Percentiles rank a stretch among this genome's conserved stretches.
These are phyloP conservation scores for Colletotrichum tropicale DNA, from an alignment of 2,329 filamentous ascomycete genomes.

Conservation along the genomic window DNA sequence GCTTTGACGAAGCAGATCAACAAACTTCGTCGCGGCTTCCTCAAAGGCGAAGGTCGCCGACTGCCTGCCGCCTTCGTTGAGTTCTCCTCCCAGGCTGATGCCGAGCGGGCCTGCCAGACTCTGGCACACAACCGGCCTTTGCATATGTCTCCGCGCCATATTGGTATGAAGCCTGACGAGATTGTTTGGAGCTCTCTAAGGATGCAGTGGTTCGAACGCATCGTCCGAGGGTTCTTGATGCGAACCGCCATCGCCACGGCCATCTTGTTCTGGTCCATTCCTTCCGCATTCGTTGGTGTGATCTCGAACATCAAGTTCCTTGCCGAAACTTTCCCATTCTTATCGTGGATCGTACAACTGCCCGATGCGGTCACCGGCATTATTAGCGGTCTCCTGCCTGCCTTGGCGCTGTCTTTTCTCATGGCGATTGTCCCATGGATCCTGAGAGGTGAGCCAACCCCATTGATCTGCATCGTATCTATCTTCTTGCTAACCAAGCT, in stretches of 20 bases:
- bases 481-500: slow-evolving; percentile 2
- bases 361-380: slow-evolving; percentile 75
- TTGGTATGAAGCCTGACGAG: slow-evolving; percentile 80
- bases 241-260: slow-evolving; percentile 71
- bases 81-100: slow-evolving; percentile 80
- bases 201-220: slow-evolving; percentile 73
- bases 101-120: slow-evolving; percentile 84
- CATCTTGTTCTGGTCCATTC: slow-evolving; percentile 85
- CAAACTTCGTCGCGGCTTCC: slow-evolving; percentile 72
- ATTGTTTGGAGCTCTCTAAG: slow-evolving; percentile 84
- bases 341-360: slow-evolving; percentile 75
- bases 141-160: slow-evolving; percentile 84
- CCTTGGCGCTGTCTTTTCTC: slow-evolving; percentile 77
- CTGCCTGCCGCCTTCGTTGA: slow-evolving; percentile 89
- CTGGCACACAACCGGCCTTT: slow-evolving; percentile 81
- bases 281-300: slow-evolving; percentile 78
- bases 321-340: slow-evolving; percentile 66
- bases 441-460: slow-evolving; percentile 63
- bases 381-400: slow-evolving; percentile 82
- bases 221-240: slow-evolving; percentile 70
- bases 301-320: slow-evolving; percentile 85
- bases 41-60: slow-evolving; percentile 60
- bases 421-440: slow-evolving; percentile 83
- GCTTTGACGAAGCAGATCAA: slow-evolving; percentile 44
- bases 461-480: not conserved